Evolutionary conservation across 2,329 filamentous ascomycete species (phyloP).

Genomic region (Orbilia blumenaviensis): DNA sequence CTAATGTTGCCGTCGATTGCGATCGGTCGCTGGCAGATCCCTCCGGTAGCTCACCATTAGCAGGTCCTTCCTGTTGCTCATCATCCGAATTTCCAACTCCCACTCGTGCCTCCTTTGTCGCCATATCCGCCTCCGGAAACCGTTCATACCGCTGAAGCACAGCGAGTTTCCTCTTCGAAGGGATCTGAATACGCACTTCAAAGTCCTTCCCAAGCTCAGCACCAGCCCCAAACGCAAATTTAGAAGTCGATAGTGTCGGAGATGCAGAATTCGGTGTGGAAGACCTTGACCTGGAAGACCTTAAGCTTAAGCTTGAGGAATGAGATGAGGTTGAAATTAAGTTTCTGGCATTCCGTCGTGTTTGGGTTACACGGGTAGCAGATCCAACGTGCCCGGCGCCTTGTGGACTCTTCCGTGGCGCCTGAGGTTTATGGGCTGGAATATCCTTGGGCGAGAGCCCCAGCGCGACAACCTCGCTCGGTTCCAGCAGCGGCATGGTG

Average conservation of each 20-base stretch:
- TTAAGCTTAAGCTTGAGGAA: not conserved
- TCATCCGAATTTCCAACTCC: not conserved
- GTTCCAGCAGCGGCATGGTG: conserved; percentile 49
- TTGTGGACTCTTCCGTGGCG: not conserved
- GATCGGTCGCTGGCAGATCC: not conserved
- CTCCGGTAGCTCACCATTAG: not conserved
- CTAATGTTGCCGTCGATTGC: not conserved
- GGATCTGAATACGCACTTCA: conserved; percentile 43
- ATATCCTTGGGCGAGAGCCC: conserved; percentile 45
- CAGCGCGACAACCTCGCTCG: conserved; percentile 33
- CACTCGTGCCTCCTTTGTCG: not conserved
- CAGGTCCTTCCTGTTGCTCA: not conserved
- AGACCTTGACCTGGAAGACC: conserved; percentile 15
- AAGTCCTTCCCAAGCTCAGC: not conserved
- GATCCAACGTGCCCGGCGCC: conserved; percentile 10
- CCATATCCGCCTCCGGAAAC: conserved; percentile 34
- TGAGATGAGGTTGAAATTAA: not conserved
- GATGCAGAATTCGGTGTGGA: conserved; percentile 26
- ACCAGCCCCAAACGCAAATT: conserved; percentile 1
- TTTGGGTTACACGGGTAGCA: not conserved
- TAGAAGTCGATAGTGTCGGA: conserved; percentile 14
- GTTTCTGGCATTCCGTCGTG: not conserved
- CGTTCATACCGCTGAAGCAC: conserved; percentile 28
- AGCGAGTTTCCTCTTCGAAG: conserved; percentile 37
- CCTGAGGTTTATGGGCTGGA: conserved; percentile 13